These are phyloP conservation scores for Vigna hirtella DNA, from an alignment of 306 rosid species.

Conservation along the genomic window DNA sequence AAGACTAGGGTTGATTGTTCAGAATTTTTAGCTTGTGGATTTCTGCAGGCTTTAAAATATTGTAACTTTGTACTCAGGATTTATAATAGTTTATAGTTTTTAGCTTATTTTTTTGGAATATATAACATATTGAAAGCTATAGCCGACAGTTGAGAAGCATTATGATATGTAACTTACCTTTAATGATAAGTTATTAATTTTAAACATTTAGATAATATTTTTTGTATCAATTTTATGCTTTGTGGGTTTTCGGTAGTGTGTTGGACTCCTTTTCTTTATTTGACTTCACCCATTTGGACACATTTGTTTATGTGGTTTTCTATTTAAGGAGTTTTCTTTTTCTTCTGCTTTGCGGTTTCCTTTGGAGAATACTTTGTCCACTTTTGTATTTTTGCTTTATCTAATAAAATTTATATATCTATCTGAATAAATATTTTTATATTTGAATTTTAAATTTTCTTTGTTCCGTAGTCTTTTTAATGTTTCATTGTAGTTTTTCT, in stretches of 20 bases:
- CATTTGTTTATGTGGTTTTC: neutral
- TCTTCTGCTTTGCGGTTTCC: neutral
- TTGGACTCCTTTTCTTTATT: neutral
- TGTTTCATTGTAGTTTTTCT: neutral
- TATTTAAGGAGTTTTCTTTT: neutral
- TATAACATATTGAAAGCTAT: neutral
- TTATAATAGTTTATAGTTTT: neutral
- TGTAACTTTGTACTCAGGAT: constrained; percentile 4
- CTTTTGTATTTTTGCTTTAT: neutral
- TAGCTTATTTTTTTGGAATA: neutral
- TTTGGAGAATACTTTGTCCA: neutral
- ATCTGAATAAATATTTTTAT: neutral
- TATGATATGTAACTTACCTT: neutral
- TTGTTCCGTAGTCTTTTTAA: neutral
- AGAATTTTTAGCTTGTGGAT: neutral
- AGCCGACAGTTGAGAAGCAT: neutral
- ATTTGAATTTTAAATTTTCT: neutral
- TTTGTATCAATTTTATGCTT: neutral
- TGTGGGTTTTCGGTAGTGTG: neutral
- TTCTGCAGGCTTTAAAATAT: neutral
- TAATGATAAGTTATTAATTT: neutral
- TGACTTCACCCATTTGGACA: neutral
- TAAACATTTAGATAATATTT: neutral
- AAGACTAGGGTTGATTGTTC: constrained; percentile 2
- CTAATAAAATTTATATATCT: neutral